Evolutionary conservation across 2,329 filamentous ascomycete genomes (phyloP).

Genomic region (Arthroderma uncinatum): DNA sequence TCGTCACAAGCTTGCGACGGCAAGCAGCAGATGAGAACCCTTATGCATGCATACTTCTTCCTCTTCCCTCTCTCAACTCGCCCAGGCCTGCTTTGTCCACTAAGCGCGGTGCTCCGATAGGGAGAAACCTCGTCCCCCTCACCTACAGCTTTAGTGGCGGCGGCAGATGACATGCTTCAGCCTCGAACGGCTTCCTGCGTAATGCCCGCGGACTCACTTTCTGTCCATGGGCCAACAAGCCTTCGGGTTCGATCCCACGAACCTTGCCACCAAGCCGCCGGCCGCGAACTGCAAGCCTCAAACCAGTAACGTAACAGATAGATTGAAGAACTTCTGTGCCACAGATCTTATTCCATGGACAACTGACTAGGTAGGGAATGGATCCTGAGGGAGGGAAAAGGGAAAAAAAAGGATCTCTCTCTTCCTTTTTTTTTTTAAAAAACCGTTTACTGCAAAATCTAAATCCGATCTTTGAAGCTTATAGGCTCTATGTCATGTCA

Average conservation of each 20-base stretch:
- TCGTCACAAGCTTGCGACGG: background rate
- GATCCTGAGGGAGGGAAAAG: background rate
- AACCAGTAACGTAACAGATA: background rate
- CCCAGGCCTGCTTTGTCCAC: background rate
- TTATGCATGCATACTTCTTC: background rate
- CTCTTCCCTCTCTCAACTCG: background rate
- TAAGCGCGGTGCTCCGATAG: background rate
- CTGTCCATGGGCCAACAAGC: background rate
- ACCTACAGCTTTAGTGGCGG: background rate
- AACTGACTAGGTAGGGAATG: background rate
- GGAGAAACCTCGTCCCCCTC: background rate
- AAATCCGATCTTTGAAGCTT: background rate
- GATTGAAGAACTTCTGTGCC: background rate
- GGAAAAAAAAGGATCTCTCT: background rate
- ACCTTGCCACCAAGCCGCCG: background rate
- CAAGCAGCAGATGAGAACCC: background rate
- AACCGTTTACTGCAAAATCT: background rate
- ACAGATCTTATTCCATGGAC: background rate
- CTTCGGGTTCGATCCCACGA: background rate
- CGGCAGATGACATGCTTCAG: conserved; percentile 4
- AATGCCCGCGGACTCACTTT: background rate
- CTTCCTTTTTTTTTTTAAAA: background rate
- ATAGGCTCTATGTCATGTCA: background rate
- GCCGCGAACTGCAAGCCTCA: background rate
- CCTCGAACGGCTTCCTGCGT: background rate